Evolutionary conservation across 768 basidiomycete species (phyloP), one percentile per base, ranked within the genome.

Genomic region (Agrocybe chaxingu): DNA sequence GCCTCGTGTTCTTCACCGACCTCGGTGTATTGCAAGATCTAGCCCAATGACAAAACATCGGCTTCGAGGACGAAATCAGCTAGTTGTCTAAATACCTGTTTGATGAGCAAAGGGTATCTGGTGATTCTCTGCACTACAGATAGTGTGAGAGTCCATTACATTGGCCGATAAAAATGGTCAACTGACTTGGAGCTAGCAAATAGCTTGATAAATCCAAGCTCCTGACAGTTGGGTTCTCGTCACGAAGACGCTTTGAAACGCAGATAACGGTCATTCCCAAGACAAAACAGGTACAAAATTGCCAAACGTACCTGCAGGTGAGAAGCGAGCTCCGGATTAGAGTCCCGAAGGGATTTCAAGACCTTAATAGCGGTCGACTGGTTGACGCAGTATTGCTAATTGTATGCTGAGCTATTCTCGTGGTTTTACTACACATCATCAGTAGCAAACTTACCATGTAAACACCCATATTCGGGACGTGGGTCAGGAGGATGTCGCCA

Each of bases 171-270:
- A 37, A 43, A 12, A 9, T 11, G 19, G 16, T 18, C 24, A 52
- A 71, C 84, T 58, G 66, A 94, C 93, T 96, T 0, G 94, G 94
- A n/a, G 83, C 85, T 8, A 98, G 80, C 33, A 98, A 69, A 65
- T 94, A 97, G 58, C 92, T 93, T 1, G 94, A 91, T 18, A 98
- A 66, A 61, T 98, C 94, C 9, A 98, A 69, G 59, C 85, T 92
- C 42, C 94, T 78, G 3, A 84, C 84, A 2, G 79, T 67, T 0
- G 91, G 86, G 47, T 89, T 63, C 29, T 60, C 85, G 52, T 92
- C 87, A 47, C 92, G 80, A 19, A 94, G 76, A 33, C 72, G 74
- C 89, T 95, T 57, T 36, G 8, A 7, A 45, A 47, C n/a, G 36
- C 8, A 6, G 42, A 42, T 34, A 35, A 9, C 16, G 13, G 48